Base-by-base conservation (phyloP, 768 basidiomycete genomes). In the Amanita rubescens region DNA sequence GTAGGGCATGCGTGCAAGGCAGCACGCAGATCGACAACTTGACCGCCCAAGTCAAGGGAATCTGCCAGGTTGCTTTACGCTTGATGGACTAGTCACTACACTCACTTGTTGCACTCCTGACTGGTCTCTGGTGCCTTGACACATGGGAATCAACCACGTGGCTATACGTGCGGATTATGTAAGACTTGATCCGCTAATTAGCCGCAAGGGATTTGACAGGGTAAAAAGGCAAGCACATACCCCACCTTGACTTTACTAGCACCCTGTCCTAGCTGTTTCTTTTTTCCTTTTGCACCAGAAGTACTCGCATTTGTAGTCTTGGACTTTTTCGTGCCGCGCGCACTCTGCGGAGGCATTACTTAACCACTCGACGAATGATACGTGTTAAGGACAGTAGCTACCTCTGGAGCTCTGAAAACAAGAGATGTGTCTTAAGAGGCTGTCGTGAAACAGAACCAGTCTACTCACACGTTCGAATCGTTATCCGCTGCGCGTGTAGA, bases 1-100 rank as follows among this genome's bases (percentile, higher is more conserved):
- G 65, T 84, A 69, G 67, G 65, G 75, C 85, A 88, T 87, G 77
- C 63, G 49, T 50, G 49, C 49, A 15, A 35, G 8, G 22, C 34
- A 25, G 34, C 48, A 49, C 47, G 17, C 20, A n/a, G 20, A 35
- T 35, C n/a, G 27, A 30, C 10, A 22, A 17, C 47, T 49, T 49
- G 47, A 49, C 20, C 32, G 22, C n/a, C 17, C 19, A 35, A 25
- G 47, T 17, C 34, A 49, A 49, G 67, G 58, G 65, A 46, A 56
- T 66, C 65, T 71, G 69, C 61, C 37, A n/a, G 32, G 30, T 12
- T 34, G 30, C 27, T 43, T n/a, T 30, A n/a, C 15, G 32, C 30
- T 44, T 2, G 33, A 42, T 25, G 32, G 30, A 52, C 41, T n/a
- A n/a, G n/a, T n/a, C n/a, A n/a, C n/a, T 38, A 45, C 58, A 63